A percentile compares a stretch with the other conserved stretches of the same genome.
Conservation (phyloP, 805 yeast genomes). For the Cyberlindnera japonica region DNA sequence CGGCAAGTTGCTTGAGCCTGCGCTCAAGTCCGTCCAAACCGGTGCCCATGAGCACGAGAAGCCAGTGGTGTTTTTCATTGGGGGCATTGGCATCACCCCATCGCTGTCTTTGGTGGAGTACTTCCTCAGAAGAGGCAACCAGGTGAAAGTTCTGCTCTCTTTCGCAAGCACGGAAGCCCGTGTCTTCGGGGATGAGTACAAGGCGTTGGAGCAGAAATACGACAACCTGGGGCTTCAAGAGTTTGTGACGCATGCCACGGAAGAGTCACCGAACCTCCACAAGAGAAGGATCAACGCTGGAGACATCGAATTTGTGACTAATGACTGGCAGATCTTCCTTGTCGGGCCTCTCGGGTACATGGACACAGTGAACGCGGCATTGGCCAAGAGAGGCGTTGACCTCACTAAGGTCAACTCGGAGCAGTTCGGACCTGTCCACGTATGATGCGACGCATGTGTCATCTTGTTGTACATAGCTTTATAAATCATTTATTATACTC, state of each 20-base stretch:
- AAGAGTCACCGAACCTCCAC: background rate
- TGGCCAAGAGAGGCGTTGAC: conserved; percentile 12
- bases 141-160: conserved; percentile 17
- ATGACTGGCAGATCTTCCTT: conserved; percentile 17
- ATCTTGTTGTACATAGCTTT: background rate
- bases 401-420: conserved; percentile 19
- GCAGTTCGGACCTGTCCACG: conserved; percentile 25
- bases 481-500: too few relatives aligned
- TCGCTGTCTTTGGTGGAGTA: conserved; percentile 47
- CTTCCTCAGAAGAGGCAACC: conserved; percentile 16
- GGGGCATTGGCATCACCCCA: conserved; percentile 72
- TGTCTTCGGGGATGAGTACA: conserved; percentile 17
- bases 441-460: conserved; percentile 2
- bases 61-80: conserved; percentile 45
- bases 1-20: conserved; percentile 44
- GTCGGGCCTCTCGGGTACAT: conserved; percentile 26
- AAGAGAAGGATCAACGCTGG: background rate
- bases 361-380: conserved; percentile 7
- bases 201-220: conserved; percentile 12
- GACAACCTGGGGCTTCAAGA: conserved; percentile 14
- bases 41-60: conserved; percentile 8
- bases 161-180: conserved; percentile 11
- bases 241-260: conserved; percentile 9
- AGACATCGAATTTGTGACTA: conserved; percentile 9
- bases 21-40: conserved; percentile 22